Evolutionary conservation across 164 flowering plant species (phyloP).

Genomic region (Vitis riparia): DNA sequence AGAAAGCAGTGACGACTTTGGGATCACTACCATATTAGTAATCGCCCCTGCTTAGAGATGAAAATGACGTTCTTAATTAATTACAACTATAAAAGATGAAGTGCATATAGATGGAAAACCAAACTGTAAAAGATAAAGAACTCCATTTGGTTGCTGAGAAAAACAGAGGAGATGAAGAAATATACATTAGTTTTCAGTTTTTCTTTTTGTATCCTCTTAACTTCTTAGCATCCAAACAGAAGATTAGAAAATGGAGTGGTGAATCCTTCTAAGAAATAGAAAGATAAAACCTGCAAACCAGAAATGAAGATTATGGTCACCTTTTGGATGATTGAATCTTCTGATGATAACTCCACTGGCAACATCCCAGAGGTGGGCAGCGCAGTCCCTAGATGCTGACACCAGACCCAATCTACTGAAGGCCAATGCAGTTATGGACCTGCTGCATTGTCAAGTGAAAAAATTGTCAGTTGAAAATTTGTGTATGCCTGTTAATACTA

Average conservation of each 20-base stretch:
- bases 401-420: constrained; percentile 37
- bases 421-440: constrained; percentile 50
- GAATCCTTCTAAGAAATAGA: not conserved
- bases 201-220: not conserved
- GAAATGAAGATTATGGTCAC: constrained; percentile 16
- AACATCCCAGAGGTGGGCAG: constrained; percentile 56
- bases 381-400: constrained; percentile 59
- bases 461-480: not conserved
- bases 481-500: too few relatives aligned
- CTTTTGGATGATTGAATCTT: constrained; percentile 49
- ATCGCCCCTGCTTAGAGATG: constrained; percentile 35
- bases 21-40: constrained; percentile 46
- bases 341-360: constrained; percentile 24
- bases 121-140: too few relatives aligned
- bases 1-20: constrained; percentile 31
- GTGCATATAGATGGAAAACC: too few relatives aligned
- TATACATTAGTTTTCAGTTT: not conserved
- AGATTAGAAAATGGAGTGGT: not conserved
- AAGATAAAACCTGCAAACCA: not conserved
- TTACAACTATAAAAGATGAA: not conserved
- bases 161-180: too few relatives aligned
- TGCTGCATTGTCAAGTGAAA: constrained; percentile 28
- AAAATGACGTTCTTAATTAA: constrained; percentile 1
- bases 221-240: not conserved
- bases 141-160: too few relatives aligned